Conservation (phyloP, 768 basidiomycete species). For the Leccinum rimulosum region DNA sequence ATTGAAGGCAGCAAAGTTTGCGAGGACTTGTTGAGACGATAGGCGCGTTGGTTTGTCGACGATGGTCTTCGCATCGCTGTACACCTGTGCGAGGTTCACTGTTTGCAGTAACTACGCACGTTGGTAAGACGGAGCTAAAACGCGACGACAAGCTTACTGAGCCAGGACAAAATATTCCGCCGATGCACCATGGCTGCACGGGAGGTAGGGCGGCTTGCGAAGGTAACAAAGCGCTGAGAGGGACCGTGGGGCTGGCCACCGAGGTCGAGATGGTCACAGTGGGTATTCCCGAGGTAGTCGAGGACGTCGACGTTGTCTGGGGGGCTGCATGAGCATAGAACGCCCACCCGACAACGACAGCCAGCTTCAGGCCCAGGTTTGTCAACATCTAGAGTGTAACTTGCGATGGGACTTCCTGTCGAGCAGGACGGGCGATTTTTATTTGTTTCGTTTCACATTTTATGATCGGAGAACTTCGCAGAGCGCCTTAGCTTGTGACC, state of each 20-base stretch:
- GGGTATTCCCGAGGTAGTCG: constrained; percentile 18
- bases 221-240: constrained; percentile 53
- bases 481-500: not conserved
- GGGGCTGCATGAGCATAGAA: constrained; percentile 16
- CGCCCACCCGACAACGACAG: constrained; percentile 14
- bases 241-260: constrained; percentile 59
- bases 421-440: not conserved
- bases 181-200: constrained; percentile 72
- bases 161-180: constrained; percentile 80
- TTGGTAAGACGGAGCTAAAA: not conserved
- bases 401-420: not conserved
- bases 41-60: constrained; percentile 86
- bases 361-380: constrained; percentile 2
- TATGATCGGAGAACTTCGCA: not conserved
- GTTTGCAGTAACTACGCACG: constrained; percentile 70
- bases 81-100: constrained; percentile 75
- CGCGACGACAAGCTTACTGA: constrained; percentile 41
- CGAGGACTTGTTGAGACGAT: constrained; percentile 59
- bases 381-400: constrained; percentile 32
- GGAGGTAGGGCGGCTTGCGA: constrained; percentile 66
- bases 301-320: constrained; percentile 2
- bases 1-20: constrained; percentile 54
- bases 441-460: not conserved
- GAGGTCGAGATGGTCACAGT: constrained; percentile 55
- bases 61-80: constrained; percentile 82